Evolutionary conservation across 495 filamentous ascomycete genomes (phyloP).

Genomic region (Penicillium turbatum): DNA sequence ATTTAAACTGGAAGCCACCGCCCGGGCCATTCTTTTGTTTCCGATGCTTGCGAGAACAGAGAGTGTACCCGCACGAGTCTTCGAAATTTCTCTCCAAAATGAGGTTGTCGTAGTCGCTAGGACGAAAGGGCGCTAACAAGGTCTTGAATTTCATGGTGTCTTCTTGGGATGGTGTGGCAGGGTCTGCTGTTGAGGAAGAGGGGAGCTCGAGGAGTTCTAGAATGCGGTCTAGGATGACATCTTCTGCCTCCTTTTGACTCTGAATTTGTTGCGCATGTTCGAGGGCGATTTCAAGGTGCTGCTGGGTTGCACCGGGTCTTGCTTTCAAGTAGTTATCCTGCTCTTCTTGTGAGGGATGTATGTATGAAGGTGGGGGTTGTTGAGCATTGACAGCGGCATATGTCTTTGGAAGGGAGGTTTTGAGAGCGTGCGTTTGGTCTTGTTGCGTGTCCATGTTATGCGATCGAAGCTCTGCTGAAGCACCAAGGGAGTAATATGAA

Average conservation of each 20-base stretch:
- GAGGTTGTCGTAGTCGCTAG: constrained; percentile 78
- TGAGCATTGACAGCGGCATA: constrained; percentile 35
- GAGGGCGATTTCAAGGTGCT: constrained; percentile 61
- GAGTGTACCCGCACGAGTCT: constrained; percentile 71
- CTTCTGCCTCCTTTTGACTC: constrained; percentile 67
- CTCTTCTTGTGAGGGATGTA: constrained; percentile 32
- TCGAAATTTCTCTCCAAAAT: constrained; percentile 82
- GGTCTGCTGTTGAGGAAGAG: constrained; percentile 45
- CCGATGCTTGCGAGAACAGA: constrained; percentile 60
- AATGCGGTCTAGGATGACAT: constrained; percentile 63
- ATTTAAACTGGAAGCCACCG: constrained; percentile 45
- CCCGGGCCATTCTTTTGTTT: constrained; percentile 38
- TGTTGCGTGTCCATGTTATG: constrained; percentile 17
- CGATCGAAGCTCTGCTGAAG: not conserved
- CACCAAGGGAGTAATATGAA: not conserved
- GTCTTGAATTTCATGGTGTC: constrained; percentile 57
- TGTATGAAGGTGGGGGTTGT: constrained; percentile 24
- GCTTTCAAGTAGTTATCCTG: constrained; percentile 26
- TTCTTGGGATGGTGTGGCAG: constrained; percentile 51
- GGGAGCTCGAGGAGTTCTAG: constrained; percentile 63
- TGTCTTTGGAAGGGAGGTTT: constrained; percentile 44
- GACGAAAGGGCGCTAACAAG: constrained; percentile 67
- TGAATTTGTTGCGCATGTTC: constrained; percentile 78
- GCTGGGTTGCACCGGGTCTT: constrained; percentile 44
- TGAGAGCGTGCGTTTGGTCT: constrained; percentile 50